Evolutionary conservation across 305 asterid genomes (phyloP), one percentile per base, ranked within the genome.

Genomic region (Galium porrigens): DNA sequence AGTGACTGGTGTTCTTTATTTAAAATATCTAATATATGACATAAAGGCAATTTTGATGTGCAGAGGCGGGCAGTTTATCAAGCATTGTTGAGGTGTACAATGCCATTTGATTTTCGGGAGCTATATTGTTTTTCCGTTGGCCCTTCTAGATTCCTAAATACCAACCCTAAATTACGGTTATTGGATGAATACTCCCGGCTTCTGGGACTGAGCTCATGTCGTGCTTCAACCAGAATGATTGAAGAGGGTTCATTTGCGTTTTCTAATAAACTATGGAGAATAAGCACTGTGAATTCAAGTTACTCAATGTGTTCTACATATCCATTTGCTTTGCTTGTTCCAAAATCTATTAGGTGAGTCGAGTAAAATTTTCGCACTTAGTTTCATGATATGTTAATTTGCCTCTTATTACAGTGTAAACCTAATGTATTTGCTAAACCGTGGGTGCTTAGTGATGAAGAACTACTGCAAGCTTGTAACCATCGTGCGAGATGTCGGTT

Each of bases 321-420:
- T 80, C 97, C 99, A 51, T 92, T 87, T 83, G 96, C 95, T 1
- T 76, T 92, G 87, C 95, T 92, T 60, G 69, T 89, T 73, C 98
- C 98, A 42, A 89, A 81, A 66, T 84, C 87, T 79, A 78, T 87
- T 56, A 81, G 98, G 98, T 84, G 64, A 77, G 75, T 65, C 56
- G 69, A 52, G n/a, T 15, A 8, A 2, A 55, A 12, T 46, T 66
- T 34, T 37, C 37, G 18, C 58, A 25, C 20, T 70, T 52, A 34
- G 64, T 80, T 70, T 41, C 37, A 37, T 14, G 70, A 61, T 34
- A 18, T 54, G 63, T 53, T 76, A 62, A 61, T 71, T 68, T 62
- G 68, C 70, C 14, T 34, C 68, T 65, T 63, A 51, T 69, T 64
- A 37, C 76, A 73, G 70, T 71, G 72, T 56, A 30, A 37, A 53